Evolutionary conservation across 495 filamentous ascomycete genomes (phyloP).

Genomic region (Acidomyces sp.): DNA sequence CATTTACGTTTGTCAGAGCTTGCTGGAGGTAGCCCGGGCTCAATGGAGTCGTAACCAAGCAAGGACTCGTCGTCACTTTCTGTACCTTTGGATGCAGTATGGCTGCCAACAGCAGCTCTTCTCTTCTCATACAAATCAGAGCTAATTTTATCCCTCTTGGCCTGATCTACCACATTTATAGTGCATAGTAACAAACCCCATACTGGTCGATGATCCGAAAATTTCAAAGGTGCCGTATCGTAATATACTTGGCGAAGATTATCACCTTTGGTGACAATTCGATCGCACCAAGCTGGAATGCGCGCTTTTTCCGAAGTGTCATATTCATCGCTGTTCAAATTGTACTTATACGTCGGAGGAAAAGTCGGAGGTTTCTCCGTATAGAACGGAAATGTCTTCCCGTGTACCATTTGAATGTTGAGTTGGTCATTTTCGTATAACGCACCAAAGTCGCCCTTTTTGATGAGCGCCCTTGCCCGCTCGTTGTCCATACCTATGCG

Average conservation of each 20-base stretch:
- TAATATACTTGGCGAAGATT: constrained; percentile 75
- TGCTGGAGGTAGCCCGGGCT: constrained; percentile 70
- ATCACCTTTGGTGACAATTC: constrained; percentile 71
- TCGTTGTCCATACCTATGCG: constrained; percentile 78
- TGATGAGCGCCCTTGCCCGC: constrained; percentile 59
- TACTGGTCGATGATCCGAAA: constrained; percentile 91
- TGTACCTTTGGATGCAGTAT: constrained; percentile 30
- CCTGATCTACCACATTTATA: constrained; percentile 66
- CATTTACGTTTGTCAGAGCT: constrained; percentile 84
- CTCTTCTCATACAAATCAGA: constrained; percentile 57
- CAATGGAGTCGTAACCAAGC: constrained; percentile 58
- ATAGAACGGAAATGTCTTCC: constrained; percentile 77
- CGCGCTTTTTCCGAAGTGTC: constrained; percentile 90
- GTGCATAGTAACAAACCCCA: constrained; percentile 76
- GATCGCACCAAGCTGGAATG: constrained; percentile 96
- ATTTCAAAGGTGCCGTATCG: constrained; percentile 57
- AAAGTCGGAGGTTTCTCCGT: constrained; percentile 77
- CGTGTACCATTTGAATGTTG: constrained; percentile 91
- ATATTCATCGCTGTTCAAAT: constrained; percentile 73
- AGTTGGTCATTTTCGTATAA: constrained; percentile 93
- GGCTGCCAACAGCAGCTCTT: constrained; percentile 41
- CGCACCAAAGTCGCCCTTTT: constrained; percentile 54
- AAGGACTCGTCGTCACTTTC: constrained; percentile 63
- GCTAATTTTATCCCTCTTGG: constrained; percentile 53
- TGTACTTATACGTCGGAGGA: constrained; percentile 88